Evolutionary conservation across 1,284 basidiomycete genomes (phyloP), one percentile per base, ranked within the genome.

Genomic region (Sparassis latifolia): DNA sequence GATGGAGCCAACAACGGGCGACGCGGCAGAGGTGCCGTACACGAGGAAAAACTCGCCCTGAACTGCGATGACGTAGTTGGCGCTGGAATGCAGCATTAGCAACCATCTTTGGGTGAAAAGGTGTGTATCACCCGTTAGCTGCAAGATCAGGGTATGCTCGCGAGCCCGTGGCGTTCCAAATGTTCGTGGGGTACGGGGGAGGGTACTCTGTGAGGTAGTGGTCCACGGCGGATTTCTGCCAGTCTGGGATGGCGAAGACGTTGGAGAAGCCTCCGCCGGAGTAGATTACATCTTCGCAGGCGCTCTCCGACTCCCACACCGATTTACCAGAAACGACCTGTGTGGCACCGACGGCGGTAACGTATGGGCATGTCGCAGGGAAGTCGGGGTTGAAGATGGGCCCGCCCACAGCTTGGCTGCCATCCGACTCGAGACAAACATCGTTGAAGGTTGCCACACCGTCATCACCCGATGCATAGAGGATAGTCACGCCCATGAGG

Each of bases 1-100:
- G 47, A 86, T 67, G 2, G 69, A 75, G 10, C 78, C 73, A 37
- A 52, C 52, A 31, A 58, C 55, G n/a, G 60, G 60, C 44, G 58
- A 51, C 7, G 60, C 58, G 10, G 58, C 69, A 58, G 56, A 73
- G 64, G 58, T 69, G 65, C 72, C 79, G 37, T 75, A 79, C 29
- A 80, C 75, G 47, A 70, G 68, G 41, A 65, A 70, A 49, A 71
- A 70, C 42, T 52, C 52, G n/a, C 58, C 57, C 37, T 66, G 53
- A 3, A 61, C 48, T 27, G 58, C 56, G 38, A 62, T 47, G 41
- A 54, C 49, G 57, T 57, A 57, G 53, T 65, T 55, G 44, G 56
- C 45, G 2, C 53, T 56, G 40, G 35, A 7, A 7, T 37, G 7
- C 6, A 37, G 35, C 35, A 37, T 6, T 6, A 37, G 35, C 20